These are phyloP conservation scores for Stevia rebaudiana DNA, from an alignment of 140 eudicot genomes.

Conservation along the genomic window DNA sequence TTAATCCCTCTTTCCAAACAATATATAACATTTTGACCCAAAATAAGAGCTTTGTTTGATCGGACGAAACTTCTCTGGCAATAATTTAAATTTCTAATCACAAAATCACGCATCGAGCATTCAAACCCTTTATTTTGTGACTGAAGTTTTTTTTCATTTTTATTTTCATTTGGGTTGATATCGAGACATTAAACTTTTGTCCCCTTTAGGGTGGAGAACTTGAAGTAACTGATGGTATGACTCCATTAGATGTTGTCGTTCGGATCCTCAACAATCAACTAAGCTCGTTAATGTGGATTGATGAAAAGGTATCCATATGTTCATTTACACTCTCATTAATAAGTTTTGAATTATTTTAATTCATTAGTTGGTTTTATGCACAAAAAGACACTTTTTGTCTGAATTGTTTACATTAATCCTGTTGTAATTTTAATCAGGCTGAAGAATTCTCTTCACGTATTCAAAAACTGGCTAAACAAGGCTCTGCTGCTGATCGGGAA, in stretches of 20 bases:
- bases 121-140: neutral
- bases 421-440: conserved; percentile 47
- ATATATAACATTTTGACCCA: neutral
- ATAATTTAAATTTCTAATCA: no score
- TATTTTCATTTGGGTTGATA: neutral
- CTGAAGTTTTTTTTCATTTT: conserved; percentile 5
- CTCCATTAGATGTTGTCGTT: conserved; percentile 86
- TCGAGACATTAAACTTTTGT: neutral
- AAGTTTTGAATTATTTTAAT: neutral
- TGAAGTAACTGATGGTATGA: conserved; percentile 77
- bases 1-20: neutral
- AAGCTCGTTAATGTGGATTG: conserved; percentile 94
- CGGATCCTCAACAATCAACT: conserved; percentile 85
- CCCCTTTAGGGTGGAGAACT: conserved; percentile 76
- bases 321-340: neutral
- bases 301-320: conserved; percentile 62
- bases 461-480: conserved; percentile 78
- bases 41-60: neutral
- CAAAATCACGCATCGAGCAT: neutral
- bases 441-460: conserved; percentile 88
- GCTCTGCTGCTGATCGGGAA: conserved; percentile 76
- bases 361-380: neutral
- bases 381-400: neutral
- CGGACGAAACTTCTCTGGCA: neutral
- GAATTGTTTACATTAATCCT: neutral